Percentiles rank a stretch among this genome's conserved stretches.
Conservation (phyloP, 768 basidiomycete species). For the Clathrus columnatus region DNA sequence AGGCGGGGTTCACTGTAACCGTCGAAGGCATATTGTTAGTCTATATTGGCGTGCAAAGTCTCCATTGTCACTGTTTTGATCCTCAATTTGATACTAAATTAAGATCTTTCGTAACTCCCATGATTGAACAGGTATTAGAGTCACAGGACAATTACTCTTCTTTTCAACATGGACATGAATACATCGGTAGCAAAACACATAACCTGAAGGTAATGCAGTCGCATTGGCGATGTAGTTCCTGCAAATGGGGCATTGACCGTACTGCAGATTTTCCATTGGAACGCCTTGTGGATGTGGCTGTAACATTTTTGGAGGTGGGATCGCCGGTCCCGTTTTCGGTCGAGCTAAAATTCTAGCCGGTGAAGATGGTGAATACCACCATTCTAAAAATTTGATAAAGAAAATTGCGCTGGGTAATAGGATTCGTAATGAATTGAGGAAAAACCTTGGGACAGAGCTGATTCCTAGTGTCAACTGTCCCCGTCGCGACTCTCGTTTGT, state of each 20-base stretch:
- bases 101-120: constrained; percentile 87
- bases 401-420: constrained; percentile 86
- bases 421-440: constrained; percentile 71
- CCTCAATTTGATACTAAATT: constrained; percentile 35
- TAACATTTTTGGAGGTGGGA: constrained; percentile 71
- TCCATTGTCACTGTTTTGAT: too few species aligned
- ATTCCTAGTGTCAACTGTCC: constrained; percentile 19
- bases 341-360: constrained; percentile 67
- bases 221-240: constrained; percentile 67
- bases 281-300: constrained; percentile 67
- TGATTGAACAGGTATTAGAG: constrained; percentile 60
- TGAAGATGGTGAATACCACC: constrained; percentile 97
- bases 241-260: constrained; percentile 85
- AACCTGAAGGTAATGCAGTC: constrained; percentile 84
- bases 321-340: constrained; percentile 52
- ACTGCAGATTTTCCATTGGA: constrained; percentile 49
- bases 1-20: too few species aligned
- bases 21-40: too few species aligned
- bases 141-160: constrained; percentile 78
- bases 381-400: constrained; percentile 93
- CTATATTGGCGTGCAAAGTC: too few species aligned
- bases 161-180: constrained; percentile 76
- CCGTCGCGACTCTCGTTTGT: background rate
- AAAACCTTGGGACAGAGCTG: constrained; percentile 44
- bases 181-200: constrained; percentile 92